Evolutionary conservation across 2,329 filamentous ascomycete species (phyloP).

Genomic region (Aspergillus luchuensis): DNA sequence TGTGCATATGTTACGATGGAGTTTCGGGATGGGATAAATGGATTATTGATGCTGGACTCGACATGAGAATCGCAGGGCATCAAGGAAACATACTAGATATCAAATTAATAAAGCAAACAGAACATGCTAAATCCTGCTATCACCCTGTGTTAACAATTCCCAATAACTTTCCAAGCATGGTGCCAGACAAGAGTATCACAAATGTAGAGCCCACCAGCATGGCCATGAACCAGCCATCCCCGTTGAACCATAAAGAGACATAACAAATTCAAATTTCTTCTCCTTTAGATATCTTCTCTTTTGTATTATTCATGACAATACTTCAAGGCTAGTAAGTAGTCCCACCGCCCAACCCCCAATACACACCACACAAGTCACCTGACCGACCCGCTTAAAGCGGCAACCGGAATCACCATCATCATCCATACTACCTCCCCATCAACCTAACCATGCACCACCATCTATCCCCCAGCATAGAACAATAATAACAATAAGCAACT

Average conservation of each 20-base stretch:
- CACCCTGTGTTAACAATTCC: too few species aligned
- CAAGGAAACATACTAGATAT: background rate
- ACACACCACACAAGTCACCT: constrained; percentile 13
- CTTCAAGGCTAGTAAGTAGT: too few species aligned
- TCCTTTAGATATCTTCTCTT: too few species aligned
- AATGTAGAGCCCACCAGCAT: too few species aligned
- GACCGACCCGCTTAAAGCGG: constrained; percentile 8
- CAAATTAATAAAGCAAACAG: background rate
- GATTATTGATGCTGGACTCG: background rate
- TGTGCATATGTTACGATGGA: background rate
- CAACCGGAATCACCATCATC: background rate
- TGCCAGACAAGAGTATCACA: too few species aligned
- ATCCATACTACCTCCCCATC: constrained; percentile 14
- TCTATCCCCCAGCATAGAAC: background rate
- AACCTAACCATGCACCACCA: background rate
- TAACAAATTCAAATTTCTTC: too few species aligned
- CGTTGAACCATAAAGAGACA: too few species aligned
- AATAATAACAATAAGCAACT: background rate
- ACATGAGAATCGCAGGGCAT: background rate
- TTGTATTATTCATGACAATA: too few species aligned
- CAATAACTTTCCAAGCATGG: too few species aligned
- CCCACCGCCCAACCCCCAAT: background rate
- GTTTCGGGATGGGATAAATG: constrained; percentile 5
- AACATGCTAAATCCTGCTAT: background rate
- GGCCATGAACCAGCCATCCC: too few species aligned